Conservation (phyloP, 176 grass and related monocot species). For the Urochloa ruziziensis region DNA sequence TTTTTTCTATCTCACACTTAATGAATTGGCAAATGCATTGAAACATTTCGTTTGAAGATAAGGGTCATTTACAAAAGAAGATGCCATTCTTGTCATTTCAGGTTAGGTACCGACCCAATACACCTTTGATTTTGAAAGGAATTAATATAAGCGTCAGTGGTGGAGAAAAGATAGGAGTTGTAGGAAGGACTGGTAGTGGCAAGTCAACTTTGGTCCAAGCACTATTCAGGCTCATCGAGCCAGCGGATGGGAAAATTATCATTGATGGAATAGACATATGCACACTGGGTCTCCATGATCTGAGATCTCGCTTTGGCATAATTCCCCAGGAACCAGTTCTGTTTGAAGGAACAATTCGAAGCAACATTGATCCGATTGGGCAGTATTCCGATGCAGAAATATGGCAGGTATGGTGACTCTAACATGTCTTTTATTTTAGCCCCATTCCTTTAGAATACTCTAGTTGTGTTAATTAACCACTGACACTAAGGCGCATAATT, state of each 20-base stretch:
- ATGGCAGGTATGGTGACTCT: constrained; percentile 63
- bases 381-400: constrained; percentile 88
- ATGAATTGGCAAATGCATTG: not conserved
- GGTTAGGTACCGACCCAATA: constrained; percentile 82
- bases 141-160: constrained; percentile 63
- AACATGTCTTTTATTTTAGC: constrained; percentile 4
- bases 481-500: constrained; percentile 9
- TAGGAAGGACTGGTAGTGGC: constrained; percentile 92
- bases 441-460: not conserved
- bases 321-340: constrained; percentile 97
- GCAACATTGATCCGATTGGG: constrained; percentile 86
- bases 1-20: not conserved
- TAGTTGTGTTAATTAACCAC: not conserved
- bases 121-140: constrained; percentile 87
- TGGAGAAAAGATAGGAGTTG: constrained; percentile 90
- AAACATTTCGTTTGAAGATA: not conserved
- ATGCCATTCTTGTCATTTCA: constrained; percentile 32
- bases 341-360: constrained; percentile 88
- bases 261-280: constrained; percentile 84
- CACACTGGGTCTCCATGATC: constrained; percentile 81
- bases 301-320: constrained; percentile 83
- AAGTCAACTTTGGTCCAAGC: constrained; percentile 92
- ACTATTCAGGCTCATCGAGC: constrained; percentile 88
- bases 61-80: not conserved
- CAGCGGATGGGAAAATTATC: constrained; percentile 72